These are phyloP conservation scores for Huntiella bhutanensis DNA, from an alignment of 2,329 filamentous ascomycete genomes.

Conservation along the genomic window DNA sequence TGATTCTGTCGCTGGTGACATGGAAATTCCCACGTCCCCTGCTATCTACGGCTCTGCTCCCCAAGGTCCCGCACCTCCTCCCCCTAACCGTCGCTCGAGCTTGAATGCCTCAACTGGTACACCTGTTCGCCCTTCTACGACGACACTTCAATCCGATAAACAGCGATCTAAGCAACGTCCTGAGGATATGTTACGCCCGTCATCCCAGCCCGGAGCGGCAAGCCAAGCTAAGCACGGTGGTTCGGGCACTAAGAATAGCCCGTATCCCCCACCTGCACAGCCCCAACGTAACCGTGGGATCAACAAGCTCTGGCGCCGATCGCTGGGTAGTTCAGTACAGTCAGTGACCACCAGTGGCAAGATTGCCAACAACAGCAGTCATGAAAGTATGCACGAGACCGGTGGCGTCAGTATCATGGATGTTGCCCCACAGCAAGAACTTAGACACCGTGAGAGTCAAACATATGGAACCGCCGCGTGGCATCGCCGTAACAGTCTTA, in stretches of 20 bases:
- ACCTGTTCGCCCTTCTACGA: constrained; percentile 3
- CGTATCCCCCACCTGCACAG: constrained; percentile 8
- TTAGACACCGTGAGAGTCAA: constrained; percentile 11
- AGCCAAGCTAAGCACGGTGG: constrained; percentile 1
- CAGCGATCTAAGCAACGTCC: constrained; percentile 2
- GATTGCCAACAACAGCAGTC: constrained; percentile 12
- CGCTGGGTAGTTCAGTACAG: constrained; percentile 20
- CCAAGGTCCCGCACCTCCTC: constrained; percentile 23
- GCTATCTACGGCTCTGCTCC: constrained; percentile 14
- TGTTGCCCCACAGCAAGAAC: constrained; percentile 4
- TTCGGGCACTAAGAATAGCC: constrained; percentile 8
- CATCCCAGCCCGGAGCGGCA: constrained; percentile 6
- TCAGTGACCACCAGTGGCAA: neutral
- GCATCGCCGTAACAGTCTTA: constrained; percentile 18
- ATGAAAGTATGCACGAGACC: constrained; percentile 8
- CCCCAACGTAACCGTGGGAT: constrained; percentile 20
- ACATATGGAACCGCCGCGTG: constrained; percentile 23
- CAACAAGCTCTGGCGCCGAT: constrained; percentile 32
- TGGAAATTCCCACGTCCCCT: constrained; percentile 17
- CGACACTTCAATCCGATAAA: constrained; percentile 7
- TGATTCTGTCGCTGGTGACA: constrained; percentile 23
- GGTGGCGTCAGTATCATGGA: constrained; percentile 9
- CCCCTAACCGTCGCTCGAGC: constrained; percentile 34
- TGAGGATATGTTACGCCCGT: constrained; percentile 8
- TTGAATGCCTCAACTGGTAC: constrained; percentile 27